These are phyloP conservation scores for Taphrina deformans DNA, from an alignment of 1,139 yeast species.

Conservation along the genomic window DNA sequence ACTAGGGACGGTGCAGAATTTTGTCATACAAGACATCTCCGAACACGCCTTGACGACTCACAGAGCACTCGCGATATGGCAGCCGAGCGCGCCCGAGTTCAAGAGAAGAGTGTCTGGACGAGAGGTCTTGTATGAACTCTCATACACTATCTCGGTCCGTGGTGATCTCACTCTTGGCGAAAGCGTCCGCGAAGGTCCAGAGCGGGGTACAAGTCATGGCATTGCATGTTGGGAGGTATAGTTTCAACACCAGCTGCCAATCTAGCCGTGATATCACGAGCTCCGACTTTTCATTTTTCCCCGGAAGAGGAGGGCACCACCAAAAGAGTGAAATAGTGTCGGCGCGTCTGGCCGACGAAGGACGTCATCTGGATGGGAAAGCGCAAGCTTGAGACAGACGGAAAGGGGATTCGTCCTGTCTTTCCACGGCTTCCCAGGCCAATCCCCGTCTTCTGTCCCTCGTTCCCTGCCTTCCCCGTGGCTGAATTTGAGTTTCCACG, in stretches of 20 bases:
- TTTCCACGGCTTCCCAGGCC: not conserved
- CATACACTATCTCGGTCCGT: not conserved
- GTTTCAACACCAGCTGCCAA: no score
- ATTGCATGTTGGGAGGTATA: not conserved
- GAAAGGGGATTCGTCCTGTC: conserved; percentile 4
- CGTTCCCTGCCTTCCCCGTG: not conserved
- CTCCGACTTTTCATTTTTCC: no score
- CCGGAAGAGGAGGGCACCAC: no score
- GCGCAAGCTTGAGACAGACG: conserved; percentile 4
- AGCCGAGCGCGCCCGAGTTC: not conserved
- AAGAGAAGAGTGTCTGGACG: not conserved
- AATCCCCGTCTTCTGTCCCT: not conserved
- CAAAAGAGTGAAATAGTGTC: no score
- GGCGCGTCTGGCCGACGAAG: not conserved
- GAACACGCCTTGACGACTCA: not conserved
- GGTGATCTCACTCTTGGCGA: not conserved
- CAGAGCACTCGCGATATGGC: not conserved
- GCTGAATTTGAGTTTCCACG: conserved; percentile 12
- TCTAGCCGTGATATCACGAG: no score
- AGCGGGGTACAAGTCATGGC: not conserved
- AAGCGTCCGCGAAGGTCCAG: not conserved
- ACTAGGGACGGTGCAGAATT: not conserved
- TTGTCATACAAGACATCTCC: conserved; percentile 1
- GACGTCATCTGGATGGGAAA: not conserved
- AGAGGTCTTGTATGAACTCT: not conserved